Evolutionary conservation across 495 filamentous ascomycete species (phyloP).

Genomic region (Daldinia decipiens): DNA sequence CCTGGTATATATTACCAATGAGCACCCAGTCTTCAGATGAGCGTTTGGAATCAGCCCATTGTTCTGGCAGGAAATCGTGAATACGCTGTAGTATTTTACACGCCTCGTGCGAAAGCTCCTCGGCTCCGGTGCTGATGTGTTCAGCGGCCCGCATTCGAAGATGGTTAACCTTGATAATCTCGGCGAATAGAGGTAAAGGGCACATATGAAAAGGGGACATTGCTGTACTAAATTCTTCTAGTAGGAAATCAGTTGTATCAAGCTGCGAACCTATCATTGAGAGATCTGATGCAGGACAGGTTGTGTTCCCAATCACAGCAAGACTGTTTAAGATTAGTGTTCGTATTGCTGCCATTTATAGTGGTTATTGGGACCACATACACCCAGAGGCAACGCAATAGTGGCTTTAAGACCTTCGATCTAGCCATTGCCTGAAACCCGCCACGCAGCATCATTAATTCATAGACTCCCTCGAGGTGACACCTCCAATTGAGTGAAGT

Average conservation of each 20-base stretch:
- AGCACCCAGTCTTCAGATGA: slow-evolving; percentile 45
- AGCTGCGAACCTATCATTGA: slow-evolving; percentile 25
- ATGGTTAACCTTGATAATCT: slow-evolving; percentile 46
- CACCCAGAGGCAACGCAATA: slow-evolving; percentile 45
- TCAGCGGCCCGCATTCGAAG: slow-evolving; percentile 36
- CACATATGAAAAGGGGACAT: slow-evolving; percentile 40
- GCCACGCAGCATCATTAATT: slow-evolving; percentile 46
- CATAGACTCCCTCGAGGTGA: slow-evolving; percentile 47
- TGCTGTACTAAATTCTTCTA: slow-evolving; percentile 28
- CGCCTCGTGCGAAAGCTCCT: slow-evolving; percentile 20
- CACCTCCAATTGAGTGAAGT: slow-evolving; percentile 47
- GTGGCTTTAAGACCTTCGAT: slow-evolving; percentile 30
- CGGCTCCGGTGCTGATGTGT: background rate
- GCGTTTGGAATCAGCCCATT: slow-evolving; percentile 45
- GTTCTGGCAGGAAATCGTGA: slow-evolving; percentile 38
- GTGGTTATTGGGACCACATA: slow-evolving; percentile 19
- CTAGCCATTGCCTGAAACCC: slow-evolving; percentile 31
- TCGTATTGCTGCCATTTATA: background rate
- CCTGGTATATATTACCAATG: slow-evolving; percentile 43
- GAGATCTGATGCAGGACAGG: slow-evolving; percentile 46
- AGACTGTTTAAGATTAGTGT: slow-evolving; percentile 31
- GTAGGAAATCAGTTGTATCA: slow-evolving; percentile 31
- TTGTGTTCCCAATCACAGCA: slow-evolving; percentile 48
- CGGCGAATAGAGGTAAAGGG: slow-evolving; percentile 31
- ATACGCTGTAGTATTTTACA: slow-evolving; percentile 39